Evolutionary conservation across 163 green algal genomes (phyloP).

Genomic region (Volvox carteri): DNA sequence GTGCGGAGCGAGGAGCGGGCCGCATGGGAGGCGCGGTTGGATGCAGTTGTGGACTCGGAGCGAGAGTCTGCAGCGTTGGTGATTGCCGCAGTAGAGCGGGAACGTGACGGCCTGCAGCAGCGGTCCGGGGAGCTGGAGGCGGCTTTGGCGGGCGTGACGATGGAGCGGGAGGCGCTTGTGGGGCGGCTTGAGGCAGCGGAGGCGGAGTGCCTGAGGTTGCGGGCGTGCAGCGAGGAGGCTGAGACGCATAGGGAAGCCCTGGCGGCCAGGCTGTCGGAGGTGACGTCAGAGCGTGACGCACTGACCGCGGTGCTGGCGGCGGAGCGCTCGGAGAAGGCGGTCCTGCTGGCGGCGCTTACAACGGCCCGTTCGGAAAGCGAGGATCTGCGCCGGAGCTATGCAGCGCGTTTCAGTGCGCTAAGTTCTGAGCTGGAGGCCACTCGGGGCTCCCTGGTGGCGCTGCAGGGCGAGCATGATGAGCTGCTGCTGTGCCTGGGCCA

Average conservation of each 20-base stretch:
- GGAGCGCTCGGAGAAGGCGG: slow-evolving; percentile 41
- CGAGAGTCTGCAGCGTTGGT: slow-evolving; percentile 34
- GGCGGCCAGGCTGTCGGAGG: not conserved
- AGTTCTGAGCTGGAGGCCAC: slow-evolving; percentile 34
- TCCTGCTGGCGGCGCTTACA: slow-evolving; percentile 32
- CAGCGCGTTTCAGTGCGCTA: not conserved
- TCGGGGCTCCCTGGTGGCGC: not conserved
- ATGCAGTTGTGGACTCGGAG: slow-evolving; percentile 45
- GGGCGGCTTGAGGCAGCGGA: slow-evolving; percentile 4
- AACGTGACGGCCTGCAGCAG: slow-evolving; percentile 46
- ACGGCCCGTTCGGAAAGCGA: not conserved
- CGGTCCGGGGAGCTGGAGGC: slow-evolving; percentile 35
- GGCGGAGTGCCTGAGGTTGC: not conserved
- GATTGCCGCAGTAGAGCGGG: slow-evolving; percentile 22
- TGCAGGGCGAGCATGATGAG: slow-evolving; percentile 57
- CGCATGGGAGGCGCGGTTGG: slow-evolving; percentile 13
- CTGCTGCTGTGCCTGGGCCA: slow-evolving; percentile 66
- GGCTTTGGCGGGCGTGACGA: slow-evolving; percentile 17
- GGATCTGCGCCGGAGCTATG: slow-evolving; percentile 13
- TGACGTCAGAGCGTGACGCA: slow-evolving; percentile 12
- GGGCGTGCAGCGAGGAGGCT: slow-evolving; percentile 16
- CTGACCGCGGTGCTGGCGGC: slow-evolving; percentile 38
- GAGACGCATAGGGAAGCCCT: slow-evolving; percentile 11
- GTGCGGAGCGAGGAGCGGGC: slow-evolving; percentile 6
- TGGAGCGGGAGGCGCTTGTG: slow-evolving; percentile 35